Evolutionary conservation across 1,284 basidiomycete species (phyloP), one percentile per base, ranked within the genome.

Genomic region (Filobasidium uniguttulatum): DNA sequence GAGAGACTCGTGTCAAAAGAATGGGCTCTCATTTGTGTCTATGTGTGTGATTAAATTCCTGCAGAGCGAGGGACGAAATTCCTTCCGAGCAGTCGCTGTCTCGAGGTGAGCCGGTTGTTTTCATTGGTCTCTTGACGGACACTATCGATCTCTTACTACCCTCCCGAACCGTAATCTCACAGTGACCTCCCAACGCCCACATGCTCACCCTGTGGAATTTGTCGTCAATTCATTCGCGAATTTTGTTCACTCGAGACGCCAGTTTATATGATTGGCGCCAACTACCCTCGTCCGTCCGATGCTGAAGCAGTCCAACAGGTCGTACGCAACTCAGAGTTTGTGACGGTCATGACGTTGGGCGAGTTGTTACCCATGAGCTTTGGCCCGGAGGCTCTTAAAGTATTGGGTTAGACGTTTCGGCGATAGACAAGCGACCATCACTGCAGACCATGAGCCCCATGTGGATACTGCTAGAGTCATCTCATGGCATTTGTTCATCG

Each of bases 191-290:
- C 74, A 9, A 48, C 56, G 0, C 70, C 75, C 0, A 64, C 81
- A 0, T 73, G 82, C 43, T 83, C 85, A 0, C 87, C 87, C 0
- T 96, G 90, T 63, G 90, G 90, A 14, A 80, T 93, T 55, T 96
- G 90, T 61, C 80, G 89, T 6, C 90, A 96, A 65, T 77, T 91
- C 48, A 77, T 94, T 47, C 80, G 86, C 48, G 90, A 96, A 66
- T 94, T 94, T 65, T 87, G 85, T 61, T 64, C 76, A 5, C 75
- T 78, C 19, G 38, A 57, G 22, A 83, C 83, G 72, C 85, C 86
- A 0, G 76, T 94, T 46, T 72, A 84, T 31, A 78, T 94, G 52
- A 75, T 89, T 9, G 80, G 83, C 0, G 75, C 75, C 1, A 76
- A 80, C 53, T 89, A 87, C 62, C 73, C 73, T 12, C 36, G 46